Percentiles rank a stretch among this genome's conserved stretches.
Evolutionary conservation across 805 yeast genomes (phyloP).

Genomic region (Dipodascus geniculatus): DNA sequence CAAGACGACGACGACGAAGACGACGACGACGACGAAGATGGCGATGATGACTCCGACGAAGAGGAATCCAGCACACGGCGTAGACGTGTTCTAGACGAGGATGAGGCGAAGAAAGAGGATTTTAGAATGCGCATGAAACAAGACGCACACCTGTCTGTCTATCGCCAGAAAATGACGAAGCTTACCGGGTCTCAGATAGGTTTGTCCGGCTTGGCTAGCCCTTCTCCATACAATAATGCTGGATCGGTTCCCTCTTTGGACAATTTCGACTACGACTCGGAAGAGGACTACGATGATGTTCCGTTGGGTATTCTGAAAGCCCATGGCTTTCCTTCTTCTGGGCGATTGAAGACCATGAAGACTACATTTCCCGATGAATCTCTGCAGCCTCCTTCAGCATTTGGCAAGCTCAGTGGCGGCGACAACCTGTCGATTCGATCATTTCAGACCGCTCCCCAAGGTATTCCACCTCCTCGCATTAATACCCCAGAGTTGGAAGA

Average conservation of each 20-base stretch:
- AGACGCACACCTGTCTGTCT: slow-evolving; percentile 29
- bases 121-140: slow-evolving; percentile 25
- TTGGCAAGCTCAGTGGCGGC: slow-evolving; percentile 3
- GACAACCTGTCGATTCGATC: slow-evolving; percentile 11
- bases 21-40: slow-evolving; percentile 8
- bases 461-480: background rate
- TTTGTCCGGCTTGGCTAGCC: slow-evolving; percentile 4
- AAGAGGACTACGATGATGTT: slow-evolving; percentile 30
- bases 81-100: slow-evolving; percentile 11
- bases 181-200: slow-evolving; percentile 22
- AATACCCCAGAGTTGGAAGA: slow-evolving; percentile 4
- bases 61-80: background rate
- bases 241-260: slow-evolving; percentile 4
- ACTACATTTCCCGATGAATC: slow-evolving; percentile 10
- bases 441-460: slow-evolving; percentile 4
- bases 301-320: slow-evolving; percentile 31
- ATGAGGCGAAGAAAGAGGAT: slow-evolving; percentile 13
- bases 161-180: slow-evolving; percentile 31
- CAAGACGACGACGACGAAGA: slow-evolving; percentile 9
- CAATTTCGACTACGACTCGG: slow-evolving; percentile 18
- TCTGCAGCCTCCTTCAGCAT: slow-evolving; percentile 2
- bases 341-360: slow-evolving; percentile 11
- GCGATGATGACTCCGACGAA: slow-evolving; percentile 3
- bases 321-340: slow-evolving; percentile 25
- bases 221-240: background rate